Percentiles rank a stretch among this genome's conserved stretches.
Conservation (phyloP, 495 filamentous ascomycete species). For the Aspergillus ostianus region DNA sequence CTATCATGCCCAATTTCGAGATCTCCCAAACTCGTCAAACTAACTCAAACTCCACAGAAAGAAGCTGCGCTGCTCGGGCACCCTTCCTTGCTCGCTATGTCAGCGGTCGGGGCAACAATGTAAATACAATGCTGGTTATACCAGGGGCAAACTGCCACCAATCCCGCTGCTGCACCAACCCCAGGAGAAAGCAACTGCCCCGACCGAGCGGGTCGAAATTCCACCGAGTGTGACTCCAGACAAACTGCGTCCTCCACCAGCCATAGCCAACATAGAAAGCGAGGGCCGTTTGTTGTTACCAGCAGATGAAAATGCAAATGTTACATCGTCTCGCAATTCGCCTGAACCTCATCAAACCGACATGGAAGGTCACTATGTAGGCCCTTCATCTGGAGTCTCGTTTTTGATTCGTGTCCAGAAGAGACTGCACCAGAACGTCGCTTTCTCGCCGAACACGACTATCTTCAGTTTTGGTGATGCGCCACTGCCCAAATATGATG, state of each 20-base stretch:
- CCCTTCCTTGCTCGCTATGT: slow-evolving; percentile 26
- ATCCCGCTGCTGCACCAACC: slow-evolving; percentile 13
- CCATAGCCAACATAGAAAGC: not conserved
- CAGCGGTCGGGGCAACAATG: slow-evolving; percentile 17
- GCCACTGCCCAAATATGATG: slow-evolving; percentile 25
- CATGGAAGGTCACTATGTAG: slow-evolving; percentile 36
- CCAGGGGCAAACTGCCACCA: slow-evolving; percentile 22
- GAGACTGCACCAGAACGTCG: slow-evolving; percentile 25
- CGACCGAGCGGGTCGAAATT: not conserved
- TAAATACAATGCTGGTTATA: slow-evolving; percentile 27
- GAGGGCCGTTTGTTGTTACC: not conserved
- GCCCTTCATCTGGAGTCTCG: slow-evolving; percentile 33
- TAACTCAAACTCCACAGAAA: slow-evolving; percentile 14
- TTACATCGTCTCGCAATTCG: slow-evolving; percentile 20
- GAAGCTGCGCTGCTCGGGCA: slow-evolving; percentile 34
- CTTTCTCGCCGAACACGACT: slow-evolving; percentile 20
- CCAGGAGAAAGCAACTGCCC: not conserved
- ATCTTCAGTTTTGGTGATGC: slow-evolving; percentile 34
- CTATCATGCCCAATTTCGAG: no score
- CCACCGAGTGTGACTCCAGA: not conserved
- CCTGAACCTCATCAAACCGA: slow-evolving; percentile 33
- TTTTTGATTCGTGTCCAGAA: slow-evolving; percentile 34
- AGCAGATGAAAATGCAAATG: slow-evolving; percentile 1
- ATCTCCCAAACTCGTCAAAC: slow-evolving; percentile 1
- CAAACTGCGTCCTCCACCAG: not conserved